A percentile compares a stretch with the other conserved stretches of the same genome.
These are phyloP conservation scores for Limonium bicolor DNA, from an alignment of 148 eudicot genomes.

Conservation along the genomic window DNA sequence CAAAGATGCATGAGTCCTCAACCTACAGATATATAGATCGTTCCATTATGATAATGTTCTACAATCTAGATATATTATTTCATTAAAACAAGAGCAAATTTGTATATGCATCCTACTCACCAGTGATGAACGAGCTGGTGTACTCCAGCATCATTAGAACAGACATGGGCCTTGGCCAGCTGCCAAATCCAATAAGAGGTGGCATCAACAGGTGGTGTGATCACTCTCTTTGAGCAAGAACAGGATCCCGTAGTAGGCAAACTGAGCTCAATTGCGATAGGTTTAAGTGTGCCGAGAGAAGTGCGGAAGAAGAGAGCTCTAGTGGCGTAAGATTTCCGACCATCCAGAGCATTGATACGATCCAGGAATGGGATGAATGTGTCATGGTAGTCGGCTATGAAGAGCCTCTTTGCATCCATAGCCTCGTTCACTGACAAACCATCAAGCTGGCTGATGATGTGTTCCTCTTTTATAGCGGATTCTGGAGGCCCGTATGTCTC, in stretches of 20 bases:
- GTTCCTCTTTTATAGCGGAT: conserved; percentile 75
- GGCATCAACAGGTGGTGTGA: conserved; percentile 70
- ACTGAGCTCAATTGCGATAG: conserved; percentile 95
- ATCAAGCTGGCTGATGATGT: conserved; percentile 53
- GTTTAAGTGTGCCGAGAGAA: conserved; percentile 57
- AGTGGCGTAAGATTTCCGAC: conserved; percentile 75
- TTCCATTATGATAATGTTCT: no score
- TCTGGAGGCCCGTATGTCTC: conserved; percentile 54
- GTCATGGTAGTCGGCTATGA: conserved; percentile 76
- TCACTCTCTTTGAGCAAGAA: conserved; percentile 52
- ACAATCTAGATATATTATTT: no score
- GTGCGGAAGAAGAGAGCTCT: conserved; percentile 68
- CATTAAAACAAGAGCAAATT: not conserved
- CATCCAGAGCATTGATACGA: conserved; percentile 65
- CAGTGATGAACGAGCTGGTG: conserved; percentile 94
- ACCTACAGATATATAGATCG: conserved; percentile 18
- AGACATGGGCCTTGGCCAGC: conserved; percentile 87
- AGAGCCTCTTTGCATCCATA: conserved; percentile 59
- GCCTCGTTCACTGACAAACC: conserved; percentile 92
- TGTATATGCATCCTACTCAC: conserved; percentile 20
- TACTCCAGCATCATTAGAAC: conserved; percentile 85
- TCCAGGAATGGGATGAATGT: conserved; percentile 75
- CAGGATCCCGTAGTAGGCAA: conserved; percentile 34
- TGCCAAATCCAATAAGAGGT: conserved; percentile 80
- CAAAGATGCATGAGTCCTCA: conserved; percentile 63